Evolutionary conservation across 352 stramenopile genomes (phyloP), one percentile per base, ranked within the genome.

Genomic region (Phytopythium delawarense): DNA sequence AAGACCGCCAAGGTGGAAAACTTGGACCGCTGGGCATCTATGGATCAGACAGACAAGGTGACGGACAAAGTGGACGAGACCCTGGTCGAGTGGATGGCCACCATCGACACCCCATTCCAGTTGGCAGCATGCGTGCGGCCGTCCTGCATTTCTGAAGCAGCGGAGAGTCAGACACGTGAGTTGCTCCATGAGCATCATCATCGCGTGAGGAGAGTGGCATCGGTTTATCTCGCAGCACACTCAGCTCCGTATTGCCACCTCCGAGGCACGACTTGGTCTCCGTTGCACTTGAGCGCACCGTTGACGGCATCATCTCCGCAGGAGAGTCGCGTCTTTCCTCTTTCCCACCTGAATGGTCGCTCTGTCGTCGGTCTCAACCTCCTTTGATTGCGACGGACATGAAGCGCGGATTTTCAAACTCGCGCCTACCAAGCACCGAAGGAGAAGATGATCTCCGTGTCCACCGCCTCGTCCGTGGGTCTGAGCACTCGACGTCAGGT

Each of bases 401-500:
- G n/a, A n/a, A n/a, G n/a, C n/a, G n/a, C n/a, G n/a, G n/a, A 53
- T 20, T 52, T 13, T 21, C 21, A 9, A 28, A 56, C 11, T 56
- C 21, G 25, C 50, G 7, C 7, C 23, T 6, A 21, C 2, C 20
- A 48, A 35, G 34, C 44, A 7, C 13, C 5, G n/a, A n/a, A n/a
- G n/a, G n/a, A n/a, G n/a, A 46, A 9, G 53, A n/a, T 62, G 70
- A 16, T 60, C 11, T 69, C 70, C 28, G 39, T 66, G 32, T 56
- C 63, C 25, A 58, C 69, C 30, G 59, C 76, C 28, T 70, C 57
- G 8, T 64, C 72, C 28, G 57, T 65, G 20, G 72, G 77, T 20
- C 58, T 87, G 30, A 63, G 57, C 34, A 76, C 68, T 30, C 75
- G 81, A 52, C 74, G 74, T 16, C 73, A 87, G 55, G 69, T 87